Percentiles rank a stretch among this genome's conserved stretches.
Conservation (phyloP, 2,329 filamentous ascomycete genomes). For the Arachnopeziza araneosa region DNA sequence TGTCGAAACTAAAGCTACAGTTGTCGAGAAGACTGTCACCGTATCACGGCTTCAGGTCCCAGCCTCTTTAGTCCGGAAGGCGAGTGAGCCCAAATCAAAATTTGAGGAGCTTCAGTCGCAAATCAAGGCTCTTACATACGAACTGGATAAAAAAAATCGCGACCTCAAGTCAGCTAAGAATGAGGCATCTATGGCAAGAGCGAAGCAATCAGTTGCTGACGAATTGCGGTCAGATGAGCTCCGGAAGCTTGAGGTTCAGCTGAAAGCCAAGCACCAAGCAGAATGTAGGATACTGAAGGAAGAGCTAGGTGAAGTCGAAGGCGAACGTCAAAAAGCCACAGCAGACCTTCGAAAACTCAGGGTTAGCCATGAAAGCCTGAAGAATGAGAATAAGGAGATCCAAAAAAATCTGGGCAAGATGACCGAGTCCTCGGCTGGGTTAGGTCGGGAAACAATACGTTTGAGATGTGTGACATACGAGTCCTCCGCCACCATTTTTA, state of each 20-base stretch:
- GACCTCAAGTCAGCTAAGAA: constrained; percentile 5
- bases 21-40: background rate
- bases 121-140: background rate
- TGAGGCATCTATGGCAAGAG: background rate
- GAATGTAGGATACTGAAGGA: background rate
- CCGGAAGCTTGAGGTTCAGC: background rate
- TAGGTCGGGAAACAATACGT: background rate
- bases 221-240: background rate
- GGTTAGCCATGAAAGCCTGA: background rate
- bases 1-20: background rate
- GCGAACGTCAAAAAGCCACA: background rate
- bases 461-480: no score
- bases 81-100: background rate
- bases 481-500: no score
- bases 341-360: background rate
- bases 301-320: background rate
- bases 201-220: background rate
- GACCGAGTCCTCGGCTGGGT: background rate
- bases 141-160: background rate
- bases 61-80: background rate
- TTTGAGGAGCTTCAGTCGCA: background rate
- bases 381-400: background rate
- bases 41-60: background rate
- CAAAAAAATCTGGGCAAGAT: background rate
- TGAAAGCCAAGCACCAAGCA: background rate